Conservation (phyloP, 169 alveolate species). For the Eimeria necatrix region DNA sequence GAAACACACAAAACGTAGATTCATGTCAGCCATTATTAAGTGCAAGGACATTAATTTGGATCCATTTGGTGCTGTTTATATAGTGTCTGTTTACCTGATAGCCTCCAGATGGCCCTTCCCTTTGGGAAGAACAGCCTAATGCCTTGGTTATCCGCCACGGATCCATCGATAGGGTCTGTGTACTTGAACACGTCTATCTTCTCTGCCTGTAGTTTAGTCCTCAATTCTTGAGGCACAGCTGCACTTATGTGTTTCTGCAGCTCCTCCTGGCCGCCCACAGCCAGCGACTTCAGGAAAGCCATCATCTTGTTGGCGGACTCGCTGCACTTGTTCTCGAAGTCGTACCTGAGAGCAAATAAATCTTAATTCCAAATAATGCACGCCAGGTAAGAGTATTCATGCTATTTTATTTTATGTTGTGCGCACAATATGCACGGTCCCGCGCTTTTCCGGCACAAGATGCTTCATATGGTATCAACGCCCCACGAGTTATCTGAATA, state of each 20-base stretch:
- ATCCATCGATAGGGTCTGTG: slow-evolving; percentile 96
- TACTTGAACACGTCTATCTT: slow-evolving; percentile 92
- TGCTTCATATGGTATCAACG: too few relatives aligned
- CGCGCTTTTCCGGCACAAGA: too few relatives aligned
- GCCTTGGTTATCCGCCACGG: slow-evolving; percentile 95
- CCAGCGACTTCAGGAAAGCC: slow-evolving; percentile 1
- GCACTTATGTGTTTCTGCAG: slow-evolving; percentile 6
- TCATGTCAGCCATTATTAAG: too few relatives aligned
- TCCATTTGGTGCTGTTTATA: too few relatives aligned
- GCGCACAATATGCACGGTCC: too few relatives aligned
- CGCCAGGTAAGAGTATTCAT: background rate
- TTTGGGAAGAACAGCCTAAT: slow-evolving; percentile 92
- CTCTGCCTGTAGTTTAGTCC: slow-evolving; percentile 1
- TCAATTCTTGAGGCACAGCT: background rate
- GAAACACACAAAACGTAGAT: too few relatives aligned
- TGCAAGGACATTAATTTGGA: too few relatives aligned
- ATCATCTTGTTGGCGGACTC: slow-evolving; percentile 36
- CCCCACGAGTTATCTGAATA: too few relatives aligned
- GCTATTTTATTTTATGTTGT: background rate
- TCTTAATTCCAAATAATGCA: too few relatives aligned
- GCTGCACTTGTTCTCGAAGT: slow-evolving; percentile 78
- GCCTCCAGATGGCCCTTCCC: slow-evolving; percentile 94
- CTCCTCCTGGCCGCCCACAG: background rate
- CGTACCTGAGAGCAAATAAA: slow-evolving; percentile 78
- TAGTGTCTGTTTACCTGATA: slow-evolving; percentile 87